These are phyloP conservation scores for Orbilia oligospora DNA, from an alignment of 2,329 filamentous ascomycete species.

Conservation along the genomic window DNA sequence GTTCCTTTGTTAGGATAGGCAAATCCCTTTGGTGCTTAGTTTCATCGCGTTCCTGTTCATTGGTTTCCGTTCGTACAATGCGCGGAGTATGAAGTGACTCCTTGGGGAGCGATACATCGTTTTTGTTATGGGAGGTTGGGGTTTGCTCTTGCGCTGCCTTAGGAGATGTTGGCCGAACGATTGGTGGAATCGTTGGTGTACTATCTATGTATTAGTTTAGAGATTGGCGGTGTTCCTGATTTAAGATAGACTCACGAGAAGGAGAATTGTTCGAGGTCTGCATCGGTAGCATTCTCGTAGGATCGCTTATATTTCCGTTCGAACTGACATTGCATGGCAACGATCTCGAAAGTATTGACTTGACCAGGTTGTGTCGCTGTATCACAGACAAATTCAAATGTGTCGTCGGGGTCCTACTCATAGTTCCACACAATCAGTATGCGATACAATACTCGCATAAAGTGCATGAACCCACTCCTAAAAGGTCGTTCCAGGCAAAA, in stretches of 20 bases:
- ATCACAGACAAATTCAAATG: constrained; percentile 99
- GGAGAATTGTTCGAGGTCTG: constrained; percentile 85
- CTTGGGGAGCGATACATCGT: not conserved
- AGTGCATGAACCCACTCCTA: constrained; percentile 71
- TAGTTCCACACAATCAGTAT: not conserved
- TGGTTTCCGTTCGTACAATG: constrained; percentile 62
- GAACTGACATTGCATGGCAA: constrained; percentile 94
- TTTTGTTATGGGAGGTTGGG: no score
- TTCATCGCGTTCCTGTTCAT: constrained; percentile 1
- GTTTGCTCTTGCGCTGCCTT: not conserved
- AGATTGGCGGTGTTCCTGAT: not conserved
- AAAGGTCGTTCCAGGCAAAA: constrained; percentile 94
- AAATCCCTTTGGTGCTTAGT: constrained; percentile 73
- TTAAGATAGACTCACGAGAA: constrained; percentile 71
- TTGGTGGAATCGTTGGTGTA: constrained; percentile 30
- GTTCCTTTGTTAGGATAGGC: constrained; percentile 81
- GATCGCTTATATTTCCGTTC: constrained; percentile 91
- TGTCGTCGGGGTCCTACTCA: constrained; percentile 80
- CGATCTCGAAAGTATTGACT: constrained; percentile 83
- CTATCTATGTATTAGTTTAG: constrained; percentile 2
- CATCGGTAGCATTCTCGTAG: constrained; percentile 82
- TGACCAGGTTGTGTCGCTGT: constrained; percentile 77
- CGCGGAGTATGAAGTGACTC: constrained; percentile 62
- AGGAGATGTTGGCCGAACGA: constrained; percentile 15
- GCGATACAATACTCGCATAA: not conserved